These are phyloP conservation scores for Saccharomycopsis synnaedendra DNA, from an alignment of 805 yeast genomes.

Conservation along the genomic window DNA sequence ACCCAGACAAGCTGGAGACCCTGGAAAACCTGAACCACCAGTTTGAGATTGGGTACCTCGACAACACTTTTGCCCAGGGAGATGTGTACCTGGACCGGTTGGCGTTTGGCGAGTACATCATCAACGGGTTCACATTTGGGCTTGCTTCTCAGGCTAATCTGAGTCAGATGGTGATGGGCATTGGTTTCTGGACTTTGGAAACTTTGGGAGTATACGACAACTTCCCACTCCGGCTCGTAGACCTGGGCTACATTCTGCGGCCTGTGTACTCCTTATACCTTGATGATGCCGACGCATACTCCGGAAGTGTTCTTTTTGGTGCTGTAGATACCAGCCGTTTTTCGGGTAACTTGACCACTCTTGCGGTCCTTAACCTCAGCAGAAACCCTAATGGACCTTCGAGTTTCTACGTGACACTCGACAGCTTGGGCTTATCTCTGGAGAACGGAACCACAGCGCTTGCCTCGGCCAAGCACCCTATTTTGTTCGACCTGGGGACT, in stretches of 20 bases:
- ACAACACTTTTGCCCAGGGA: constrained; percentile 38
- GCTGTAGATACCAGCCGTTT: constrained; percentile 33
- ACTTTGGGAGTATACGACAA: constrained; percentile 21
- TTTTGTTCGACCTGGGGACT: constrained; percentile 45
- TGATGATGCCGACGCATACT: constrained; percentile 21
- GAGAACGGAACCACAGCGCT: not conserved
- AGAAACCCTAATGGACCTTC: not conserved
- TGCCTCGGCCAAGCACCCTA: constrained; percentile 20
- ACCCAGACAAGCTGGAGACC: constrained; percentile 23
- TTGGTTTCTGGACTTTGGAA: constrained; percentile 62
- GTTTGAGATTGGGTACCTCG: constrained; percentile 34
- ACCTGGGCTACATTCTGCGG: constrained; percentile 29
- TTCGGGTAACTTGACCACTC: constrained; percentile 24
- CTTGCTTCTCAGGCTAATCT: constrained; percentile 13
- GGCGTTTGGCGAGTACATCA: constrained; percentile 20
- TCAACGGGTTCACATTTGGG: constrained; percentile 7
- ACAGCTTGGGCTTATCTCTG: not conserved
- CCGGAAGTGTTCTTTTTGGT: constrained; percentile 31
- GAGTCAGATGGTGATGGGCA: constrained; percentile 54
- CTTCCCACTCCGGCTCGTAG: constrained; percentile 23
- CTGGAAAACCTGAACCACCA: constrained; percentile 22
- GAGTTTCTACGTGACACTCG: not conserved
- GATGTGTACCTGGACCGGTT: constrained; percentile 46
- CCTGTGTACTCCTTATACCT: constrained; percentile 37
- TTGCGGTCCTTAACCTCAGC: constrained; percentile 21